Percentiles rank a stretch among this genome's conserved stretches.
These are phyloP conservation scores for Apiospora rasikravindrae DNA, from an alignment of 2,329 filamentous ascomycete species.

Conservation along the genomic window DNA sequence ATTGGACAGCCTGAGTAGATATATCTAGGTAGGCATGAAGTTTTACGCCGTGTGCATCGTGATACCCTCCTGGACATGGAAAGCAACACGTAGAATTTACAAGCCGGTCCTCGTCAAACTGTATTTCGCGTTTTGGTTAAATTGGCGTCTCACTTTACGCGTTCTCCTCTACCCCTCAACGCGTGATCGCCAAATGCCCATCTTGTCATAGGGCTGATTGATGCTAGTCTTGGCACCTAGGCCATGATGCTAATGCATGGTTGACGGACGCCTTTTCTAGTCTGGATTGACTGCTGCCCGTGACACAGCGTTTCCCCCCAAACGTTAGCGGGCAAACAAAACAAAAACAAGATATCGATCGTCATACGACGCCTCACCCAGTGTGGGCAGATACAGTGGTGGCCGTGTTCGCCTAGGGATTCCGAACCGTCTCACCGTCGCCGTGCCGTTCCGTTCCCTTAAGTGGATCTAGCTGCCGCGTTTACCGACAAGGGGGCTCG, in stretches of 20 bases:
- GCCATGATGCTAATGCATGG: constrained; percentile 14
- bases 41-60: not conserved
- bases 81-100: not conserved
- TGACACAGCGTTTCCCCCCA: not conserved
- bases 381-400: not conserved
- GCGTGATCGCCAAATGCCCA: constrained; percentile 25
- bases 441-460: not conserved
- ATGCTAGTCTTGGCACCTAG: constrained; percentile 15
- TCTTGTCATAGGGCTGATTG: constrained; percentile 13
- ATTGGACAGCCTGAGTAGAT: no score
- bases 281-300: not conserved
- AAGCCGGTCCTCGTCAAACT: not conserved
- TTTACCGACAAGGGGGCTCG: not conserved
- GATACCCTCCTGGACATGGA: not conserved
- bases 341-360: not conserved
- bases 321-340: not conserved
- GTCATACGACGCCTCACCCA: not conserved
- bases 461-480: not conserved
- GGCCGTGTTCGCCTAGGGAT: not conserved
- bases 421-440: not conserved
- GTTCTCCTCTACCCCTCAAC: constrained; percentile 31
- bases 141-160: constrained; percentile 18
- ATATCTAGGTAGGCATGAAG: not conserved
- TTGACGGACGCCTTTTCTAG: constrained; percentile 9
- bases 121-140: constrained; percentile 25